phyloP scores from a whole-genome alignment of 306 rosid genomes.

The Quillaja saponaria region DNA sequence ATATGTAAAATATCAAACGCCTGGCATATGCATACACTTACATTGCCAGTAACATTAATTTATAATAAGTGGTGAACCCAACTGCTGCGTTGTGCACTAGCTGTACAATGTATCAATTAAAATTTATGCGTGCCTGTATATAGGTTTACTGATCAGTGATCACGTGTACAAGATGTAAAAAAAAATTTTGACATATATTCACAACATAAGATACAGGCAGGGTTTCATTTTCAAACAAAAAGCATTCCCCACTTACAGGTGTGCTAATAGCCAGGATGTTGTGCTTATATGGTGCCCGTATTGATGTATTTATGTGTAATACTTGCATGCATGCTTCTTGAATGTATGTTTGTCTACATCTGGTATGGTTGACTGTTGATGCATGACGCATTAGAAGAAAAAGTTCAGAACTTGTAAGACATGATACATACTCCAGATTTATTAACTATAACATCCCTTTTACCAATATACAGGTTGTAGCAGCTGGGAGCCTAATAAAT shows the following conservation, averaged over 20 bases:
- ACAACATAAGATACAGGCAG: too few relatives aligned
- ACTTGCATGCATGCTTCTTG: neutral
- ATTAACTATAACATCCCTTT: too few relatives aligned
- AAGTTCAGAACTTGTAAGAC: too few relatives aligned
- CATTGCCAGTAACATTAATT: slow-evolving; percentile 18
- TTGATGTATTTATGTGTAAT: slow-evolving; percentile 13
- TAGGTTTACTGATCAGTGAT: too few relatives aligned
- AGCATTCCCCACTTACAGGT: too few relatives aligned
- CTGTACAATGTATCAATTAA: neutral
- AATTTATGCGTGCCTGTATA: neutral
- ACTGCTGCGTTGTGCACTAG: neutral
- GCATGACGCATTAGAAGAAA: too few relatives aligned
- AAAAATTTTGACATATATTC: too few relatives aligned
- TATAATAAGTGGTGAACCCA: slow-evolving; percentile 9
- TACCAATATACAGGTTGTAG: slow-evolving; percentile 70
- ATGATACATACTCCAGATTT: slow-evolving; percentile 27
- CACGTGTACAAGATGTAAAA: too few relatives aligned
- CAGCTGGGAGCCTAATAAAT: slow-evolving; percentile 92
- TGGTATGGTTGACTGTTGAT: too few relatives aligned
- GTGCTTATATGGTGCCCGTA: slow-evolving; percentile 17
- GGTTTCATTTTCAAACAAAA: too few relatives aligned
- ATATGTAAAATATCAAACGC: neutral
- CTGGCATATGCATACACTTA: slow-evolving; percentile 7
- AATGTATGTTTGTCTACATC: too few relatives aligned
- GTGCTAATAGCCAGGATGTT: too few relatives aligned